Evolutionary conservation across 352 stramenopile genomes (phyloP).

Genomic region (Globisporangium mamillatum): DNA sequence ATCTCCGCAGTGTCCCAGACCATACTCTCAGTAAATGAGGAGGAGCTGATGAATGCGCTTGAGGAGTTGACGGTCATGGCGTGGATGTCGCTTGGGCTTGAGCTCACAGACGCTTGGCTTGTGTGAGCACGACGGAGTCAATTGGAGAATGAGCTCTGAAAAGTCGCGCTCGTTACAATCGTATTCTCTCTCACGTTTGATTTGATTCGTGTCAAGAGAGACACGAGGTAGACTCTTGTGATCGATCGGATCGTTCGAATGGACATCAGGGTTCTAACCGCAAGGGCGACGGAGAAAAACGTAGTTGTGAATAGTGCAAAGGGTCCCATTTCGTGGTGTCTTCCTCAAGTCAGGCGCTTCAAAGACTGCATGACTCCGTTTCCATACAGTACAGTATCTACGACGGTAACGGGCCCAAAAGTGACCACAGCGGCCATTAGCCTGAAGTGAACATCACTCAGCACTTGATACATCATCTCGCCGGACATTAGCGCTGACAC

Average conservation of each 20-base stretch:
- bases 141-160: neutral
- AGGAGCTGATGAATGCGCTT: neutral
- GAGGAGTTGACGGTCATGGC: neutral
- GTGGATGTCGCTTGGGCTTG: too few species aligned
- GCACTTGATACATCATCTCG: neutral
- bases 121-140: neutral
- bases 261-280: neutral
- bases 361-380: neutral
- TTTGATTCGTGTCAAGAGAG: too few species aligned
- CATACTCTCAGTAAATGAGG: neutral
- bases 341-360: neutral
- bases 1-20: neutral
- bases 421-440: neutral
- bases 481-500: neutral
- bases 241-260: too few species aligned
- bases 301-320: neutral
- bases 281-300: neutral
- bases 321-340: neutral
- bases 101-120: neutral
- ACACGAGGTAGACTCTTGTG: too few species aligned
- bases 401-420: neutral
- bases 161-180: too few species aligned
- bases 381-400: neutral
- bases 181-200: too few species aligned
- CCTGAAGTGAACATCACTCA: neutral